Evolutionary conservation across 257 asterid genomes (phyloP), one percentile per base, ranked within the genome.

Genomic region (Gentiana straminea): DNA sequence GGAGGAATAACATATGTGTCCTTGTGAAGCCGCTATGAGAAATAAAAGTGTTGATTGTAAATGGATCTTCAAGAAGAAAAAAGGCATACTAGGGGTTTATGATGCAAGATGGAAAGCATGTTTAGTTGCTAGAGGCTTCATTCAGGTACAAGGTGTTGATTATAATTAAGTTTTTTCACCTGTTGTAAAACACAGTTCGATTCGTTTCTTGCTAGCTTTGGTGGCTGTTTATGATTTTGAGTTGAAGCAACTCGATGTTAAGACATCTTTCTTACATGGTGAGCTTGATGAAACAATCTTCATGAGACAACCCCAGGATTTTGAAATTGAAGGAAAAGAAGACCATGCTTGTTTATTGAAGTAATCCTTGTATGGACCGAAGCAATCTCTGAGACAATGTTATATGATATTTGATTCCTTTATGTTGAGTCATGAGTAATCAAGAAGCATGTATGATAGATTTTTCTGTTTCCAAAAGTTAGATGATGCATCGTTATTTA

Each of bases 131-230:
- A 54, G 36, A 34, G 45, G 59, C 8, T 34, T 13, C 13, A 49
- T 45, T 33, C 5, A 9, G 4, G 13, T 7, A 6, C 13, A 45
- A n/a, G 44, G 53, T 43, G 37, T 58, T 3, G 33, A 45, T 32
- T 45, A 38, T 33, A 45, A 58, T 32, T 24, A 58, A 13, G 47
- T 58, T 7, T 58, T 46, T 13, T 58, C 62, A 5, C 62, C 3
- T 0, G 15, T 58, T 3, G 52, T 58, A 8, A 58, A 44, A 32
- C 61, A 57, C 33, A 57, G 15, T 8, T 57, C 51, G 15, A 41
- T 57, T 37, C 34, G 60, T 4, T 13, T 56, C 35, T 41, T 56
- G 32, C 10, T 38, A 7, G 49, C 35, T 35, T n/a, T 56, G 13
- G 60, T 38, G 37, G 50, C 49, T 9, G 32, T 13, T 2, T 37